Evolutionary conservation across 164 flowering plant species (phyloP).

Genomic region (Litsea cubeba): DNA sequence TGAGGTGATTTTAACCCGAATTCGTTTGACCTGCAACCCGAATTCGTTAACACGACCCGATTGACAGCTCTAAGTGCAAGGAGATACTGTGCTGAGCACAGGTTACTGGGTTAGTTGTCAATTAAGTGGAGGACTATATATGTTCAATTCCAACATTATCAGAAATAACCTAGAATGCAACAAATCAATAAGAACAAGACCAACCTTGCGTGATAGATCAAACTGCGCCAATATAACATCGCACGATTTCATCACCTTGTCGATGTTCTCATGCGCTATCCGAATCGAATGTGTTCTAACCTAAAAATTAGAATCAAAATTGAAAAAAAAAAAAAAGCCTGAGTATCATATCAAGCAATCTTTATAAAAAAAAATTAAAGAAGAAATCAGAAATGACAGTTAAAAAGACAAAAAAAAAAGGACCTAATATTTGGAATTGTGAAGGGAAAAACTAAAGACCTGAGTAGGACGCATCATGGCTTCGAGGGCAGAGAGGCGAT

Average conservation of each 20-base stretch:
- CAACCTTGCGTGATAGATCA: slow-evolving; percentile 77
- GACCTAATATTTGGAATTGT: background rate
- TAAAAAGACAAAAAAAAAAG: no score
- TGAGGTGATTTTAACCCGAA: no score
- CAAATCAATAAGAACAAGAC: background rate
- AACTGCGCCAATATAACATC: slow-evolving; percentile 77
- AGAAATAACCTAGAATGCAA: background rate
- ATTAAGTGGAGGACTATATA: no score
- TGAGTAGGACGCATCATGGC: slow-evolving; percentile 98
- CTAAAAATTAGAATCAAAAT: slow-evolving; percentile 22
- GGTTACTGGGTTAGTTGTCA: no score
- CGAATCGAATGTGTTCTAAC: slow-evolving; percentile 82
- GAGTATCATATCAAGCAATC: background rate
- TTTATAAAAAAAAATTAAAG: no score
- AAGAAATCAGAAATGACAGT: no score
- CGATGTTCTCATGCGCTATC: slow-evolving; percentile 93
- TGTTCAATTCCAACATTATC: background rate
- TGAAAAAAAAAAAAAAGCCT: background rate
- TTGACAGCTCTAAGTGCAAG: no score
- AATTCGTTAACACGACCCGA: no score
- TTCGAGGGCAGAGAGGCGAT: slow-evolving; percentile 91
- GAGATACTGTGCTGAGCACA: no score
- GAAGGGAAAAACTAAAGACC: slow-evolving; percentile 19
- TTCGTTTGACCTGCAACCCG: no score
- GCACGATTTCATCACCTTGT: slow-evolving; percentile 82